Evolutionary conservation across 148 eudicot species (phyloP).

Genomic region (Fagopyrum tataricum): DNA sequence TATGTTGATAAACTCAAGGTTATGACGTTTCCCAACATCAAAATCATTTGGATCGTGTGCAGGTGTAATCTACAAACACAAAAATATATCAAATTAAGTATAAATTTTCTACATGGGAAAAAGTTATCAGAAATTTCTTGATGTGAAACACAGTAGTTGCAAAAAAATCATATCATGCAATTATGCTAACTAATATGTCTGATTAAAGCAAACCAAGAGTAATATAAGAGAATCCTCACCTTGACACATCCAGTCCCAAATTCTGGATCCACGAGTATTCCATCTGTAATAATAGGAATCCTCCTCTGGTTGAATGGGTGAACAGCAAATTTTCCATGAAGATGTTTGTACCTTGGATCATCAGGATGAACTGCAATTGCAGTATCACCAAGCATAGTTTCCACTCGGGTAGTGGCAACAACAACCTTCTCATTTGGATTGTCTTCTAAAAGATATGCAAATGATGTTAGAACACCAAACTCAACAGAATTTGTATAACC

Average conservation of each 20-base stretch:
- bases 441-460: constrained; percentile 86
- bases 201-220: neutral
- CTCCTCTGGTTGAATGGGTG: constrained; percentile 91
- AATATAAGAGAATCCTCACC: constrained; percentile 29
- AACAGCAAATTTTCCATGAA: constrained; percentile 76
- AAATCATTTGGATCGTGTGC: constrained; percentile 99
- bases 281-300: constrained; percentile 81
- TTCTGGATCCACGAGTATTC: constrained; percentile 63
- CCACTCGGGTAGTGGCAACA: constrained; percentile 96
- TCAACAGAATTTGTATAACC: constrained; percentile 66
- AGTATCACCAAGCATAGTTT: constrained; percentile 97
- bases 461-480: constrained; percentile 85
- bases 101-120: neutral
- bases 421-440: constrained; percentile 75
- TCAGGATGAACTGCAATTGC: constrained; percentile 93
- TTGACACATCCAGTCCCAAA: constrained; percentile 99
- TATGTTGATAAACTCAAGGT: constrained; percentile 72
- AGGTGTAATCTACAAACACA: constrained; percentile 71
- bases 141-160: neutral
- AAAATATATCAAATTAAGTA: neutral
- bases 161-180: neutral
- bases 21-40: constrained; percentile 85
- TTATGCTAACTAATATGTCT: neutral
- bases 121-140: neutral
- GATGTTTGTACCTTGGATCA: constrained; percentile 70